Base-by-base conservation (phyloP, 495 filamentous ascomycete genomes). In the Symbiotaphrina buchneri region DNA sequence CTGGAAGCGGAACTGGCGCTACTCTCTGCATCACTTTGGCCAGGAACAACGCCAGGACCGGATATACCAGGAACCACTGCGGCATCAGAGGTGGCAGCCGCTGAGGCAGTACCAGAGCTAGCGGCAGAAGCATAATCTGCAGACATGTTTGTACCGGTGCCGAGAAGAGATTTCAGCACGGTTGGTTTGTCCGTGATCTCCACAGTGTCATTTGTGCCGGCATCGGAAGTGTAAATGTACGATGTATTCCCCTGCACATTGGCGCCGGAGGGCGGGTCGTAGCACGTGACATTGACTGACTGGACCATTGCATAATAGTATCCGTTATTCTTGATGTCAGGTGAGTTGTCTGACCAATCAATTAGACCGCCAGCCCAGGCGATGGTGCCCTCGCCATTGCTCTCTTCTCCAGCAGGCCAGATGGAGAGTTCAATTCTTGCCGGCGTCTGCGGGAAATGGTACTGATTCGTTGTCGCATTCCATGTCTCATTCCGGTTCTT, bases 341-440 rank as follows among this genome's bases (percentile, higher is more conserved):
- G 54, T 39, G 61, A 66, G 47, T 78, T 63, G n/a, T n/a, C n/a
- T n/a, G n/a, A n/a, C 87, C 87, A 97, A 54, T 90, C 62, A 39
- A 97, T 81, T 34, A 61, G 52, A 37, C 87, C 87, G 42, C 87
- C 87, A 10, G 87, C 74, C 87, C 87, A 97, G 28, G 67, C 63
- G 38, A 93, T 68, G 10, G 87, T 95, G 37, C 90, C 87, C 42
- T 71, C 33, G 18, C 65, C 76, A 46, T 91, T 93, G 50, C 65
- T 62, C 14, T 69, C 49, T 28, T 72, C 61, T 42, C 87, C 87
- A 39, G 79, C 87, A 35, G 87, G 90, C 87, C 87, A 97, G 46
- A 95, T 68, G 8, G 90, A 95, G 38, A 97, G 59, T 56, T 94
- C 77, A 31, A 97, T 65, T 39, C 87, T 78, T n/a, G 90, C 51